Percentiles rank a stretch among this genome's conserved stretches.
phyloP scores from a whole-genome alignment of 2,329 filamentous ascomycete genomes.

The Zelopaecilomyces penicillatus region DNA sequence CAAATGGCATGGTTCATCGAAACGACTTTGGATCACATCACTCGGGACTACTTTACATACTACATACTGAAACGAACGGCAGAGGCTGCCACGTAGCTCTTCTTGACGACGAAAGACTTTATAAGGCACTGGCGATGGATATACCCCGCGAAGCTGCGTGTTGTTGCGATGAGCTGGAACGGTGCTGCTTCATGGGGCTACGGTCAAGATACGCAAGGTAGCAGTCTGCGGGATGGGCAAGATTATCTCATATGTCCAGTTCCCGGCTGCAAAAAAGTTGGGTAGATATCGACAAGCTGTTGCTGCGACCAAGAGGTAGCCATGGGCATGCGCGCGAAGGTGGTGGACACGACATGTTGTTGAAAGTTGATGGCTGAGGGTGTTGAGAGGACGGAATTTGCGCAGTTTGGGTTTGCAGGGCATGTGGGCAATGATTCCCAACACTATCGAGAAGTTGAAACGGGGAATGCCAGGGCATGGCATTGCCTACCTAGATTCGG shows the following conservation, averaged over 20 bases:
- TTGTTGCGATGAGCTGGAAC: conserved; percentile 26
- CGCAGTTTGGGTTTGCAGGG: conserved; percentile 7
- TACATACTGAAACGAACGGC: conserved; percentile 26
- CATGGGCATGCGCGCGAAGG: conserved; percentile 15
- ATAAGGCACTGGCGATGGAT: conserved; percentile 34
- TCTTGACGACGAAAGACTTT: conserved; percentile 25
- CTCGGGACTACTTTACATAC: conserved; percentile 23
- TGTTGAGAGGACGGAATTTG: conserved; percentile 13
- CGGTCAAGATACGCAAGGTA: conserved; percentile 1
- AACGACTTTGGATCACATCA: conserved; percentile 26
- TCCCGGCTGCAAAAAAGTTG: neutral
- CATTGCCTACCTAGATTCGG: conserved; percentile 10
- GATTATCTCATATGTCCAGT: neutral
- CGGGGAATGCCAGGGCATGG: conserved; percentile 10
- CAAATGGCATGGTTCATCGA: conserved; percentile 20
- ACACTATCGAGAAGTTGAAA: conserved; percentile 12
- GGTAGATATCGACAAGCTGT: no score
- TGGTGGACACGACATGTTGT: conserved; percentile 25
- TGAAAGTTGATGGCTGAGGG: conserved; percentile 18
- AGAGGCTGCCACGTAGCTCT: conserved; percentile 27
- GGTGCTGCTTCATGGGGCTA: conserved; percentile 9
- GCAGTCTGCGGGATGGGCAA: no score
- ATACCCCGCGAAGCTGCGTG: conserved; percentile 32
- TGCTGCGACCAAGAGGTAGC: neutral
- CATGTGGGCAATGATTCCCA: conserved; percentile 13